A percentile compares a stretch with the other conserved stretches of the same genome.
phyloP scores from a whole-genome alignment of 371 early-diverging fungal species.

The Choanephora cucurbitarum region DNA sequence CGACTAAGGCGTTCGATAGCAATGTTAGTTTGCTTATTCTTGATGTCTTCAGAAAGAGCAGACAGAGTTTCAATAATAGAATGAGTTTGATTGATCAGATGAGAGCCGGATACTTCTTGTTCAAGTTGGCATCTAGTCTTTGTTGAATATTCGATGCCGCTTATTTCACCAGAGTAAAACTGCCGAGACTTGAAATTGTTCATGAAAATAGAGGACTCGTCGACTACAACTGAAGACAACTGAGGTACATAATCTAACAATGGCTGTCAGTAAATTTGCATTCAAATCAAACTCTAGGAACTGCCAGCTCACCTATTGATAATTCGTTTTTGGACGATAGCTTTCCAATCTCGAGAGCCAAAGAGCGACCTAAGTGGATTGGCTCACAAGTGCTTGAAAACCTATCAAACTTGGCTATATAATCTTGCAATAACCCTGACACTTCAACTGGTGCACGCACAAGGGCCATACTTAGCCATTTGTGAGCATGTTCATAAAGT shows the following conservation, averaged over 20 bases:
- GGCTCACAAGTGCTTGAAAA: constrained; percentile 48
- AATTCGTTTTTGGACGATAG: constrained; percentile 50
- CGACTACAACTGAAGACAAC: constrained; percentile 46
- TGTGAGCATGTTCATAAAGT: constrained; percentile 63
- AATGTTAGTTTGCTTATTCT: constrained; percentile 36
- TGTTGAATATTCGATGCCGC: constrained; percentile 52
- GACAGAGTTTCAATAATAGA: constrained; percentile 43
- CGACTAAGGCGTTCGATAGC: constrained; percentile 53
- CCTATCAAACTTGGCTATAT: constrained; percentile 63
- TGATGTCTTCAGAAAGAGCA: constrained; percentile 44
- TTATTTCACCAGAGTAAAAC: constrained; percentile 62
- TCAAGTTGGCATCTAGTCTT: neutral
- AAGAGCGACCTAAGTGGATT: constrained; percentile 73
- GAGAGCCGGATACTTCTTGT: constrained; percentile 12
- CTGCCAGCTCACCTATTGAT: constrained; percentile 19
- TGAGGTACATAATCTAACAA: constrained; percentile 43
- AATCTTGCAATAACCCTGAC: constrained; percentile 66
- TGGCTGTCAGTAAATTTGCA: neutral
- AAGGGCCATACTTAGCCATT: constrained; percentile 67
- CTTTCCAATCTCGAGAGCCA: constrained; percentile 77
- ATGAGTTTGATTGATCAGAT: constrained; percentile 41
- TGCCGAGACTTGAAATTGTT: constrained; percentile 59
- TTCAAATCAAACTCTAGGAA: too few species aligned
- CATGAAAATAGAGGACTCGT: constrained; percentile 63
- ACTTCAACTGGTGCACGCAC: constrained; percentile 59